Conservation (phyloP, 139 green algal species). For the Penium margaritaceum region DNA sequence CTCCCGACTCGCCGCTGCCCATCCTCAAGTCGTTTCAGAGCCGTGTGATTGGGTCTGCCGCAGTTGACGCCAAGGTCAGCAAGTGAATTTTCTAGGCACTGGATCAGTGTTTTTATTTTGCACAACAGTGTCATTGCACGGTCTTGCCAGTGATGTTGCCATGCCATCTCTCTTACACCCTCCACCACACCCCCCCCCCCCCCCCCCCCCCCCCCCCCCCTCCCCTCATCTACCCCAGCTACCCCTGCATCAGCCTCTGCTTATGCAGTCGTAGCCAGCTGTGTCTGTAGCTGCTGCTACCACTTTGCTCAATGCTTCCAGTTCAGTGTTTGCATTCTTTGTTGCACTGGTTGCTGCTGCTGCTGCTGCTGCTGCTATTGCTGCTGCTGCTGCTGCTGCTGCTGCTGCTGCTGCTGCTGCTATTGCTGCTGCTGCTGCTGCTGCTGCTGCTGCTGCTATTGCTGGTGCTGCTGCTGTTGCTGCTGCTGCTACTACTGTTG, state of each 20-base stretch:
- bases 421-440: neutral
- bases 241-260: too few species aligned
- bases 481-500: too few species aligned
- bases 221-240: too few species aligned
- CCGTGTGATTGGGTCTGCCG: constrained; percentile 13
- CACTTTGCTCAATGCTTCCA: too few species aligned
- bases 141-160: neutral
- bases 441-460: neutral
- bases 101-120: too few species aligned
- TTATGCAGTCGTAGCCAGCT: too few species aligned
- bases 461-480: neutral
- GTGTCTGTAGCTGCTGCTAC: too few species aligned
- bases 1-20: neutral
- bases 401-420: neutral
- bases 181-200: neutral
- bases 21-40: constrained; percentile 25
- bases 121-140: neutral
- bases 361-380: too few species aligned
- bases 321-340: too few species aligned
- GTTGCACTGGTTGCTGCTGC: too few species aligned
- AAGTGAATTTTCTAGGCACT: too few species aligned
- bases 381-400: neutral
- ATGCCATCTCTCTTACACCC: neutral
- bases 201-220: neutral
- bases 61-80: constrained; percentile 29